phyloP scores from a whole-genome alignment of 2,329 filamentous ascomycete species.

The Lasiodiplodia theobromae region DNA sequence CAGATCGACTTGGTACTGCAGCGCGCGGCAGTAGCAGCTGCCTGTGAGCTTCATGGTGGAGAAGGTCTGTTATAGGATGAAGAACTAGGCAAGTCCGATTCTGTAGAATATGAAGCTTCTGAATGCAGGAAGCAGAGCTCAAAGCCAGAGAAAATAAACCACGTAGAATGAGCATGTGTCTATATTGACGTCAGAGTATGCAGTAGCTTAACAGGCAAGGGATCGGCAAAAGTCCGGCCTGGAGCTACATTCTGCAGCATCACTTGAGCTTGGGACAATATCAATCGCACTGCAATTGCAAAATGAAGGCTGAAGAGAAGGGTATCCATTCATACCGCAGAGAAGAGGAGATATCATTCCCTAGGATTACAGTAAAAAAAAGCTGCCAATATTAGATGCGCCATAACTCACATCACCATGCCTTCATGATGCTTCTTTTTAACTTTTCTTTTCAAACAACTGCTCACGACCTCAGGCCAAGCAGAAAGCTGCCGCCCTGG shows the following conservation, averaged over 20 bases:
- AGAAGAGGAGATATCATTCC: constrained; percentile 46
- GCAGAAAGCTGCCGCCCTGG: constrained; percentile 66
- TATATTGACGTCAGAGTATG: constrained; percentile 19
- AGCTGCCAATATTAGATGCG: constrained; percentile 29
- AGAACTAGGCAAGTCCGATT: not conserved
- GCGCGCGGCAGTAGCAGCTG: constrained; percentile 57
- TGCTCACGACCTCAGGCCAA: constrained; percentile 65
- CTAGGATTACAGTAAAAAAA: constrained; percentile 41
- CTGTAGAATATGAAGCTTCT: not conserved
- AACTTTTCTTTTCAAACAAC: not conserved
- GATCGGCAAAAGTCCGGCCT: constrained; percentile 4
- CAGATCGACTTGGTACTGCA: constrained; percentile 57
- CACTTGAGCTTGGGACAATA: not conserved
- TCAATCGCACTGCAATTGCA: not conserved
- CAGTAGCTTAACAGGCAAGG: not conserved
- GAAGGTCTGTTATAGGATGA: not conserved
- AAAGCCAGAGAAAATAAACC: not conserved
- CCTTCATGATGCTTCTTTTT: constrained; percentile 29
- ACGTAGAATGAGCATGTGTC: not conserved
- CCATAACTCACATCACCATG: constrained; percentile 37
- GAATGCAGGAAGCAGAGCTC: not conserved
- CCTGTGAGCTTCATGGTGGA: constrained; percentile 41
- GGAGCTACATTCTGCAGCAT: not conserved
- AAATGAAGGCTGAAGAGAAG: not conserved
- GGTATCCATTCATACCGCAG: constrained; percentile 22